Evolutionary conservation across 1,284 basidiomycete genomes (phyloP).

Genomic region (Sanguinoderma infundibulare): DNA sequence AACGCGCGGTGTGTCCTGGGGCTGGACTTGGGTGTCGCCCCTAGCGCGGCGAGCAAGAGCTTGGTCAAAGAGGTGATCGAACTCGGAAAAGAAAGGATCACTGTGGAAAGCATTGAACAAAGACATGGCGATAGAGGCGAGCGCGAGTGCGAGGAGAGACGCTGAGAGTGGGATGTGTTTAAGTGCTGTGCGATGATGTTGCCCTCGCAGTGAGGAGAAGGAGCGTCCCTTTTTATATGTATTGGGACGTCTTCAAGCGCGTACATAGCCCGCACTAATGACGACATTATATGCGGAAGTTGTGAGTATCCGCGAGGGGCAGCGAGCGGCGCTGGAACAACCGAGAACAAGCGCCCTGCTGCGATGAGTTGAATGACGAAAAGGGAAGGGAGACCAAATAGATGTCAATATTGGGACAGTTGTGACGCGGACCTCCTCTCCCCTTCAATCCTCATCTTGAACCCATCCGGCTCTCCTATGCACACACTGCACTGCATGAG

Average conservation of each 20-base stretch:
- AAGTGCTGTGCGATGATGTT: background rate
- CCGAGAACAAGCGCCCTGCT: background rate
- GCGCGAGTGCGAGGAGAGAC: background rate
- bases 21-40: constrained; percentile 17
- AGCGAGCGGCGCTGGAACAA: background rate
- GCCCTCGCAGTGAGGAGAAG: background rate
- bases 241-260: no score
- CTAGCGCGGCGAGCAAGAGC: constrained; percentile 36
- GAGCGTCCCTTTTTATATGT: no score
- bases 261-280: no score
- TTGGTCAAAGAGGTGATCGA: constrained; percentile 54
- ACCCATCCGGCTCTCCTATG: no score
- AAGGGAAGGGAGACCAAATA: background rate
- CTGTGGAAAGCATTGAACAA: constrained; percentile 34
- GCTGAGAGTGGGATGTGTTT: background rate
- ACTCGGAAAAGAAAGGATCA: constrained; percentile 49
- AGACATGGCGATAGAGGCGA: background rate
- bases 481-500: no score
- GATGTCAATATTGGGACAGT: background rate
- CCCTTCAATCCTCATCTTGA: no score
- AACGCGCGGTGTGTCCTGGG: constrained; percentile 17
- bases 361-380: background rate
- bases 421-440: background rate
- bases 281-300: background rate
- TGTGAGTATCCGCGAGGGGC: background rate